These are phyloP conservation scores for Penicillium sp. DNA, from an alignment of 2,329 filamentous ascomycete genomes.

Conservation along the genomic window DNA sequence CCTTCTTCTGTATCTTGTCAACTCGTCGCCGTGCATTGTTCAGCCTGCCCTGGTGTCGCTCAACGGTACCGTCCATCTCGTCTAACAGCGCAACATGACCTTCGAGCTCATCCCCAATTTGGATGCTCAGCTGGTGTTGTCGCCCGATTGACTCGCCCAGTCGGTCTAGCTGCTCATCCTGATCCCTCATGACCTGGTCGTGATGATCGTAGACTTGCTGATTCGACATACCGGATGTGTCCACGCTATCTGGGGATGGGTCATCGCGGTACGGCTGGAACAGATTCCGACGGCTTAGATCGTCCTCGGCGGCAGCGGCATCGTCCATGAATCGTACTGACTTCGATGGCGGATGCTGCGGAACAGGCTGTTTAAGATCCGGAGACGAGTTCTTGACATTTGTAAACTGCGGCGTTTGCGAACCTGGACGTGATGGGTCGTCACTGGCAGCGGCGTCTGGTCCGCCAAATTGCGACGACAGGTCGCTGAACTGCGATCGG, in stretches of 20 bases:
- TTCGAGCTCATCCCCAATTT: conserved; percentile 95
- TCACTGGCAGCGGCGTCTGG: conserved; percentile 33
- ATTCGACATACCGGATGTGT: conserved; percentile 71
- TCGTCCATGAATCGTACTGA: conserved; percentile 83
- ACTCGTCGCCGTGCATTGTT: conserved; percentile 75
- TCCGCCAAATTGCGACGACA: conserved; percentile 80
- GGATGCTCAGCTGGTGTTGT: conserved; percentile 90
- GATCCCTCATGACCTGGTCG: conserved; percentile 76
- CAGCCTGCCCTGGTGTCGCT: conserved; percentile 77
- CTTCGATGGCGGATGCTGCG: conserved; percentile 60
- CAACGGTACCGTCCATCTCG: conserved; percentile 81
- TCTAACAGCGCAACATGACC: conserved; percentile 87
- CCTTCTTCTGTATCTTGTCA: conserved; percentile 72
- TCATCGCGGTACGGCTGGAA: conserved; percentile 66
- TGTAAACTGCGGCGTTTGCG: conserved; percentile 59
- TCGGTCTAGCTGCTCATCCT: conserved; percentile 90
- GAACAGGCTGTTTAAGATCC: conserved; percentile 48
- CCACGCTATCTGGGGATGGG: conserved; percentile 50
- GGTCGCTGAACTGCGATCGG: conserved; percentile 74
- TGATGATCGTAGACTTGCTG: conserved; percentile 88
- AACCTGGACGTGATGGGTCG: background rate
- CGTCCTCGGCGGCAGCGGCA: conserved; percentile 58
- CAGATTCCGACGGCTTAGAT: conserved; percentile 61
- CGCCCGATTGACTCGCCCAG: conserved; percentile 85
- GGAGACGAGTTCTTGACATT: conserved; percentile 58